Percentiles rank a stretch among this genome's conserved stretches.
Conservation (phyloP, 495 filamentous ascomycete species). For the Penicillium parvum region DNA sequence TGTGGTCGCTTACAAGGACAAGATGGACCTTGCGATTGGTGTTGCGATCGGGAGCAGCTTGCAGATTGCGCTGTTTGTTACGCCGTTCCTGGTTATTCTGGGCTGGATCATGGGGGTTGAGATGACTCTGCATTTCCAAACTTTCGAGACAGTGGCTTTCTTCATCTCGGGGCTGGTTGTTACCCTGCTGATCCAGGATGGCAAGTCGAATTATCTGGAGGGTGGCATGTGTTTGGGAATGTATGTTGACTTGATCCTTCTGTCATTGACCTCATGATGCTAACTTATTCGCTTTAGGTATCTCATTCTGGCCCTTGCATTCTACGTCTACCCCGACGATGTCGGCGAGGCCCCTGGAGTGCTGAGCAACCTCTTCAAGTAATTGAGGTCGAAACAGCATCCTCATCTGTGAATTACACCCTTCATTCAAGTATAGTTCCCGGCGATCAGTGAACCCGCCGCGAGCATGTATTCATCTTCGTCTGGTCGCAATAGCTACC, state of each 20-base stretch:
- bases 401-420: background rate
- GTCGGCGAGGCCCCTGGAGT: conserved; percentile 13
- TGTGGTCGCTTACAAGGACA: conserved; percentile 87
- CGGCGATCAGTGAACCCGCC: background rate
- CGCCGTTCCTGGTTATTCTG: conserved; percentile 83
- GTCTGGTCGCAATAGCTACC: background rate
- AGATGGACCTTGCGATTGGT: conserved; percentile 96
- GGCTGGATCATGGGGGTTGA: conserved; percentile 82
- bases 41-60: conserved; percentile 91
- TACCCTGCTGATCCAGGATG: conserved; percentile 89
- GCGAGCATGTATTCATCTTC: background rate
- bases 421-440: background rate
- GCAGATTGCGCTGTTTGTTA: conserved; percentile 92
- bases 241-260: conserved; percentile 43
- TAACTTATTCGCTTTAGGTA: conserved; percentile 44
- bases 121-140: conserved; percentile 91
- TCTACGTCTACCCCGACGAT: conserved; percentile 81
- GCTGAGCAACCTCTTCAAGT: conserved; percentile 12
- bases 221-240: conserved; percentile 81
- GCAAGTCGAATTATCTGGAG: conserved; percentile 93
- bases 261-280: conserved; percentile 3
- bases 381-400: background rate
- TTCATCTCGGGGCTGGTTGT: conserved; percentile 86
- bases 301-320: conserved; percentile 80
- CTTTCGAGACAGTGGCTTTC: conserved; percentile 91